Evolutionary conservation across 2,329 filamentous ascomycete species (phyloP).

Genomic region (Pseudogymnoascus sp.): DNA sequence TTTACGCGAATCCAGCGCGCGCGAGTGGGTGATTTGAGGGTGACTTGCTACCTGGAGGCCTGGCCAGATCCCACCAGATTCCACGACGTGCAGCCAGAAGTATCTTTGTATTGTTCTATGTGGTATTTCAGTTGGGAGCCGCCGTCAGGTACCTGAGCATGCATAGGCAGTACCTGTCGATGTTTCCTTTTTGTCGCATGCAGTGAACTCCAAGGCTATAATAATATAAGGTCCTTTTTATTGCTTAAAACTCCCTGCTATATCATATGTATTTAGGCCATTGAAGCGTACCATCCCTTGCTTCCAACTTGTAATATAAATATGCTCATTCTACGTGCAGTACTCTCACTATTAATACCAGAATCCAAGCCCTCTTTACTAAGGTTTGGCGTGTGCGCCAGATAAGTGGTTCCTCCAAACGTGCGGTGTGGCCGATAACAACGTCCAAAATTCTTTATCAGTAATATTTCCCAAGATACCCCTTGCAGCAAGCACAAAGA

Average conservation of each 20-base stretch:
- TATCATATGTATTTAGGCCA: not conserved
- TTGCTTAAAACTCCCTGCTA: not conserved
- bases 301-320: not conserved
- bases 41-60: no score
- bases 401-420: conserved; percentile 5
- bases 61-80: not conserved
- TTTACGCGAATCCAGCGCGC: not conserved
- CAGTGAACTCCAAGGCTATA: not conserved
- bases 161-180: conserved; percentile 3
- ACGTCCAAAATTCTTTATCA: conserved; percentile 8
- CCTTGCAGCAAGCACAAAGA: not conserved
- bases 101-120: not conserved
- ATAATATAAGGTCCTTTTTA: not conserved
- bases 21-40: not conserved
- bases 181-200: conserved; percentile 7
- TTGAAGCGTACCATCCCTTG: not conserved
- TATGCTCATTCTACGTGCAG: not conserved
- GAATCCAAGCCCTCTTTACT: not conserved
- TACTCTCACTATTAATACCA: not conserved
- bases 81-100: not conserved
- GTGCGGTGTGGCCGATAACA: conserved; percentile 5
- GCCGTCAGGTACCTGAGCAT: conserved; percentile 3
- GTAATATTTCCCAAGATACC: conserved; percentile 6
- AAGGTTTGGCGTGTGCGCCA: not conserved
- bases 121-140: not conserved